Conservation (phyloP, 306 rosid genomes). For the Lupinus albus region DNA sequence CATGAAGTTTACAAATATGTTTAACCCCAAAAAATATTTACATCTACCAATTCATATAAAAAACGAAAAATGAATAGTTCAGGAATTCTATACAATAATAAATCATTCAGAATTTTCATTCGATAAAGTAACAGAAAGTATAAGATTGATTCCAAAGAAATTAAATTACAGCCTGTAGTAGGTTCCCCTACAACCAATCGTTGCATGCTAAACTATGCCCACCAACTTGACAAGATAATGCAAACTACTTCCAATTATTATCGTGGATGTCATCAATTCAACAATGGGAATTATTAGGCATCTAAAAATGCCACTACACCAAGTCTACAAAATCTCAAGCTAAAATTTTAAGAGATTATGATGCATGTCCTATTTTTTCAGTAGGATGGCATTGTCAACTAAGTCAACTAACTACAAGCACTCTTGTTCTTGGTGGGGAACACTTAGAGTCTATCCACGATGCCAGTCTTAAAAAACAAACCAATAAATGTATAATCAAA, state of each 20-base stretch:
- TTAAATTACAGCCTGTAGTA: no score
- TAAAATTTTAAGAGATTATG: neutral
- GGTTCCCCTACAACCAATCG: no score
- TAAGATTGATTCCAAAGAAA: no score
- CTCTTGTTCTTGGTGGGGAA: neutral
- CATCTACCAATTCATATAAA: neutral
- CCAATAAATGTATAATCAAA: neutral
- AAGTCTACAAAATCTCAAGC: conserved; percentile 13
- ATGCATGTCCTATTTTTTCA: conserved; percentile 1
- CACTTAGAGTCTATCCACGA: neutral
- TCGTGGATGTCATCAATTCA: conserved; percentile 28
- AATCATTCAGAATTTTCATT: neutral
- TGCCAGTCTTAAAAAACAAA: neutral
- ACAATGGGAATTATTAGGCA: conserved; percentile 30
- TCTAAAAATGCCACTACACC: conserved; percentile 19
- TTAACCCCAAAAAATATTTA: neutral
- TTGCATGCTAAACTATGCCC: no score
- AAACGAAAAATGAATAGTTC: neutral
- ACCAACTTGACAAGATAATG: conserved; percentile 35
- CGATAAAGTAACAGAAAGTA: neutral
- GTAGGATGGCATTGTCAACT: neutral
- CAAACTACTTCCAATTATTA: conserved; percentile 46
- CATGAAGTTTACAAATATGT: neutral
- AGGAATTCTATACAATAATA: neutral
- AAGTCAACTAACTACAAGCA: conserved; percentile 15